Evolutionary conservation across 2,329 filamentous ascomycete species (phyloP).

Genomic region (Coniella vitis): DNA sequence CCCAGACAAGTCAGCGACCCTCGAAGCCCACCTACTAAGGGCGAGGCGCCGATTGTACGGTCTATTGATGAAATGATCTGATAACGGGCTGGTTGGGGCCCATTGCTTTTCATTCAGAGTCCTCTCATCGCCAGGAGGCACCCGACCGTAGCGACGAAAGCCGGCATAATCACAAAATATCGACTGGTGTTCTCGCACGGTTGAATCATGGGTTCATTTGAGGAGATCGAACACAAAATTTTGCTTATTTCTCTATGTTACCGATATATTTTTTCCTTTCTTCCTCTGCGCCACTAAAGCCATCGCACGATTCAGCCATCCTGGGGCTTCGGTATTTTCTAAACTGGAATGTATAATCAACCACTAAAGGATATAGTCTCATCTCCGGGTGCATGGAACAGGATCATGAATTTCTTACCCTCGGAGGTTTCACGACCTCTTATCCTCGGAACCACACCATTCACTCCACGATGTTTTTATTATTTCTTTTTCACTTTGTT

Average conservation of each 20-base stretch:
- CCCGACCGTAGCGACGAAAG: constrained; percentile 6
- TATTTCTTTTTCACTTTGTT: background rate
- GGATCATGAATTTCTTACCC: background rate
- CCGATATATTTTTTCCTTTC: background rate
- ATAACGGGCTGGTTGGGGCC: too few species aligned
- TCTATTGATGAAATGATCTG: constrained; percentile 74
- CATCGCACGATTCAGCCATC: constrained; percentile 12
- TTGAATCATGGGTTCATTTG: background rate
- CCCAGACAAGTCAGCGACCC: constrained; percentile 55
- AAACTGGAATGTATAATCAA: constrained; percentile 31
- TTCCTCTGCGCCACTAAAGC: background rate
- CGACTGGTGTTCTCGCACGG: constrained; percentile 7
- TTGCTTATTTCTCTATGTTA: constrained; percentile 13
- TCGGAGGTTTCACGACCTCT: constrained; percentile 3
- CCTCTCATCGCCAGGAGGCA: too few species aligned
- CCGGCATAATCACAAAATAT: constrained; percentile 8
- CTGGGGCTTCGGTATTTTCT: constrained; percentile 17
- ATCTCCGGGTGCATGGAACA: constrained; percentile 12
- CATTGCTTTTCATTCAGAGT: too few species aligned
- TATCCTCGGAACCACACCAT: constrained; percentile 4
- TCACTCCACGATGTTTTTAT: background rate
- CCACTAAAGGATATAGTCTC: constrained; percentile 7
- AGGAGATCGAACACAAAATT: background rate
- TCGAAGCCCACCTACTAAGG: constrained; percentile 66
- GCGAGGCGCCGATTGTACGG: constrained; percentile 66